Evolutionary conservation across 305 asterid genomes (phyloP), one percentile per base, ranked within the genome.

Genomic region (Solanum chacoense): DNA sequence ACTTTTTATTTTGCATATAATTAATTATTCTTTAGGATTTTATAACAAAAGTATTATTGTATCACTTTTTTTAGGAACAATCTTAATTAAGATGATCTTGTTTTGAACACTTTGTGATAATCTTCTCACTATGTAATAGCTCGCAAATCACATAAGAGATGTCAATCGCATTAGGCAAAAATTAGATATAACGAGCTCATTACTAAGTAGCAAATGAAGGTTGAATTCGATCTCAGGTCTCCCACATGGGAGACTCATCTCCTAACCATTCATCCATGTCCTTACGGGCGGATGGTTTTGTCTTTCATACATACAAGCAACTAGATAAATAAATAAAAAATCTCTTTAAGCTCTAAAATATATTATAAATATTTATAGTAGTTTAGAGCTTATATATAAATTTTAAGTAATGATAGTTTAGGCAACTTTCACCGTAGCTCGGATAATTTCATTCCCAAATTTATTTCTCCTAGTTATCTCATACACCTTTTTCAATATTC

Each of bases 161-260:
- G 5, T 20, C 0, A 59, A 59, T 20, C 4, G 1, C 11, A 59
- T 18, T 55, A 18, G 1, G 7, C 59, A 55, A 6, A 55, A 18
- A 55, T 3, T 0, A 1, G 7, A 7, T 0, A 2, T 1, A 0
- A 55, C 0, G 10, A 59, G 11, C 69, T 20, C 69, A 59, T 59
- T 20, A 59, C 11, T 20, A 8, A 59, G 2, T 59, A 20, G 24
- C 11, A 59, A 8, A 8, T 59, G 1, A 59, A 59, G 24, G 24
- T 1, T 59, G 5, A 20, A 8, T 59, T 59, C 26, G 2, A 59
- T 59, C 26, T 0, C 5, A 3, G 11, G 5, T 20, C 11, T 20
- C 69, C n/a, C 10, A 55, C 67, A 59, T 20, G 11, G 69, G 24
- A 59, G 26, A 59, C 11, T 2, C 69, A 20, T 45, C 59, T 45